Percentiles rank a stretch among this genome's conserved stretches.
Conservation (phyloP, 202 grass and related monocot genomes). For the Schoenoplectus triqueter region DNA sequence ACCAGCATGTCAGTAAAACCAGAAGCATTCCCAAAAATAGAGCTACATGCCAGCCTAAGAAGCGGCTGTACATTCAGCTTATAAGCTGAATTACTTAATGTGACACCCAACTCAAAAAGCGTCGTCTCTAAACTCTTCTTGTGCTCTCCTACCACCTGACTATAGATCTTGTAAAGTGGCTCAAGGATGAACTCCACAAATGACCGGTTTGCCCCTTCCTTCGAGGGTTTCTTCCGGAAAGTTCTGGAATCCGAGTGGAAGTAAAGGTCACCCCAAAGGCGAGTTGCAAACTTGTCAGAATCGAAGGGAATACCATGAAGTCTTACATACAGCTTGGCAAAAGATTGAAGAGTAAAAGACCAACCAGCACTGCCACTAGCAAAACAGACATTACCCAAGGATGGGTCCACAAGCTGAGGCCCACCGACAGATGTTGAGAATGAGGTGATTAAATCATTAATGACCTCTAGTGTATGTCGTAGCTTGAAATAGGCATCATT, state of each 20-base stretch:
- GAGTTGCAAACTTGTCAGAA: conserved; percentile 83
- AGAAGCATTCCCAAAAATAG: conserved; percentile 89
- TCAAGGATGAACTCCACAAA: conserved; percentile 96
- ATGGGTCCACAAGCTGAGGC: conserved; percentile 79
- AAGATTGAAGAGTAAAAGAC: conserved; percentile 98
- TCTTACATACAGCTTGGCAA: conserved; percentile 84
- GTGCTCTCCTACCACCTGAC: conserved; percentile 90
- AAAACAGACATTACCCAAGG: conserved; percentile 91
- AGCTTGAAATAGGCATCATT: conserved; percentile 99
- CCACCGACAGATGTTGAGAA: conserved; percentile 90
- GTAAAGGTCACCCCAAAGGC: conserved; percentile 96
- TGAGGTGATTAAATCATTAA: conserved; percentile 93
- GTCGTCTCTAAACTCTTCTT: conserved; percentile 73
- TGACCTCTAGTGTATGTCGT: conserved; percentile 78
- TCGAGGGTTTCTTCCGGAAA: conserved; percentile 90
- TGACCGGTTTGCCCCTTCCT: conserved; percentile 94
- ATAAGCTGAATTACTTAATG: conserved; percentile 87
- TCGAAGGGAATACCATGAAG: conserved; percentile 91
- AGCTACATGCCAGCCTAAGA: conserved; percentile 90
- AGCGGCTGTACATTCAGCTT: conserved; percentile 94
- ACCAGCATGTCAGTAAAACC: conserved; percentile 98
- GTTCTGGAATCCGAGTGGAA: conserved; percentile 78
- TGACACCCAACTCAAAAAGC: conserved; percentile 83
- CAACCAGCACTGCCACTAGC: conserved; percentile 92
- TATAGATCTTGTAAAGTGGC: conserved; percentile 97